Conservation (phyloP, 2,329 filamentous ascomycete genomes). For the Myrmaecium sp. region DNA sequence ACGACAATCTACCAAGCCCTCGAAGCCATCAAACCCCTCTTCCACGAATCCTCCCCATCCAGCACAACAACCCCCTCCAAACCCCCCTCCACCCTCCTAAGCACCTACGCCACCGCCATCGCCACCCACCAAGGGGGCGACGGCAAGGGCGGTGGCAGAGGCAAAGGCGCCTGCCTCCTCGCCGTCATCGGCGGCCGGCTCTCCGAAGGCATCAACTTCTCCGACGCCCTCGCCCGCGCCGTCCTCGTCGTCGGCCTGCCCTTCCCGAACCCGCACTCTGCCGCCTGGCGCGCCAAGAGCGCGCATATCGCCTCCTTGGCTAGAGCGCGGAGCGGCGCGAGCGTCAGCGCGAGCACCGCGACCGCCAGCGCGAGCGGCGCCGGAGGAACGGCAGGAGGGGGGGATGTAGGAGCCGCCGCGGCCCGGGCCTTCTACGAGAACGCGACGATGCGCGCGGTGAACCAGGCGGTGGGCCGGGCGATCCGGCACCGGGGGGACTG, state of each 20-base stretch:
- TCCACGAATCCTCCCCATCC: constrained; percentile 14
- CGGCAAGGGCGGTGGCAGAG: too few relatives aligned
- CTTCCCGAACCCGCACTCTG: constrained; percentile 75
- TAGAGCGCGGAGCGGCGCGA: too few relatives aligned
- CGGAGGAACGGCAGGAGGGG: constrained; percentile 13
- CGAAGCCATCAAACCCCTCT: constrained; percentile 36
- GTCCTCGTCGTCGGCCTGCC: constrained; percentile 86
- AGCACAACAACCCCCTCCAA: constrained; percentile 2
- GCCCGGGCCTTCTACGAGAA: constrained; percentile 82
- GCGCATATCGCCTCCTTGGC: constrained; percentile 73
- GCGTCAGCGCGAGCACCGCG: constrained; percentile 8
- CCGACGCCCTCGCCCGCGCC: constrained; percentile 71
- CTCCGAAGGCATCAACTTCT: constrained; percentile 97
- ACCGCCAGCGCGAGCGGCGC: constrained; percentile 8
- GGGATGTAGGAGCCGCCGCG: constrained; percentile 25
- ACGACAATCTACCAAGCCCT: constrained; percentile 43
- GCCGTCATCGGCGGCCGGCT: constrained; percentile 89
- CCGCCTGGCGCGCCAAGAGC: constrained; percentile 86
- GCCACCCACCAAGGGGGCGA: constrained; percentile 11
- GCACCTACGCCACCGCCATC: constrained; percentile 56
- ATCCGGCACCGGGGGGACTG: constrained; percentile 82
- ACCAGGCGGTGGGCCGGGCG: constrained; percentile 86
- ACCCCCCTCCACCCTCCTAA: constrained; percentile 36
- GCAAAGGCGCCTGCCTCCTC: constrained; percentile 60
- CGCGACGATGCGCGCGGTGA: constrained; percentile 88